These are phyloP conservation scores for Jacaranda mimosifolia DNA, from an alignment of 257 asterid genomes.

Conservation along the genomic window DNA sequence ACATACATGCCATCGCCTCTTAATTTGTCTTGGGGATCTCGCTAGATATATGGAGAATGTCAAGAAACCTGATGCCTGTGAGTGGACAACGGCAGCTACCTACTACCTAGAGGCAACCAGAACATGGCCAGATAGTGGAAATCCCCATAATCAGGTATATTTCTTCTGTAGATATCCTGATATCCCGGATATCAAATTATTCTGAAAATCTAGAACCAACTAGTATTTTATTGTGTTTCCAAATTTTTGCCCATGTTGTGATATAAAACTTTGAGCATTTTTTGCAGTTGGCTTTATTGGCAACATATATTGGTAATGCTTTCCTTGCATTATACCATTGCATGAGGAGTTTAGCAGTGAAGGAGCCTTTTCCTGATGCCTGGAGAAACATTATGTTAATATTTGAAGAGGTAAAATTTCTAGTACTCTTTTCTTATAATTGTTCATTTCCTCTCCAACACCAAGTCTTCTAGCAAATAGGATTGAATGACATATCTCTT, in stretches of 20 bases:
- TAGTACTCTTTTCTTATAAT: neutral
- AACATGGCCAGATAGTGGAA: slow-evolving; percentile 87
- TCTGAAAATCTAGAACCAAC: neutral
- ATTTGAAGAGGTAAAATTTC: slow-evolving; percentile 74
- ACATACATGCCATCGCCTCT: slow-evolving; percentile 82
- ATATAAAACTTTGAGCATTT: slow-evolving; percentile 15
- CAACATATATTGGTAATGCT: slow-evolving; percentile 74
- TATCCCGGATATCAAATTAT: neutral
- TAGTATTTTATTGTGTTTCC: neutral
- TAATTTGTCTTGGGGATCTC: slow-evolving; percentile 89
- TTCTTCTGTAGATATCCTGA: no score
- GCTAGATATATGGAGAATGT: slow-evolving; percentile 75
- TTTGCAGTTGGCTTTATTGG: slow-evolving; percentile 86
- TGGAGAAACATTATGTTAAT: slow-evolving; percentile 86
- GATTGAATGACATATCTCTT: slow-evolving; percentile 15
- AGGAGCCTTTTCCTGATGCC: slow-evolving; percentile 96
- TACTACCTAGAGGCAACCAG: slow-evolving; percentile 78
- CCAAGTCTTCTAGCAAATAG: neutral
- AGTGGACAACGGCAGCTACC: slow-evolving; percentile 80
- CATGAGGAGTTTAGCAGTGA: slow-evolving; percentile 82
- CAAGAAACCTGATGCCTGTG: slow-evolving; percentile 59
- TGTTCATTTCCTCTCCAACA: neutral
- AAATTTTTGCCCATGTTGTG: neutral
- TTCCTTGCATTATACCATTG: slow-evolving; percentile 92
- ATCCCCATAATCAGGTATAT: slow-evolving; percentile 93